Evolutionary conservation across 768 basidiomycete species (phyloP), one percentile per base, ranked within the genome.

Genomic region (Panus rudis): DNA sequence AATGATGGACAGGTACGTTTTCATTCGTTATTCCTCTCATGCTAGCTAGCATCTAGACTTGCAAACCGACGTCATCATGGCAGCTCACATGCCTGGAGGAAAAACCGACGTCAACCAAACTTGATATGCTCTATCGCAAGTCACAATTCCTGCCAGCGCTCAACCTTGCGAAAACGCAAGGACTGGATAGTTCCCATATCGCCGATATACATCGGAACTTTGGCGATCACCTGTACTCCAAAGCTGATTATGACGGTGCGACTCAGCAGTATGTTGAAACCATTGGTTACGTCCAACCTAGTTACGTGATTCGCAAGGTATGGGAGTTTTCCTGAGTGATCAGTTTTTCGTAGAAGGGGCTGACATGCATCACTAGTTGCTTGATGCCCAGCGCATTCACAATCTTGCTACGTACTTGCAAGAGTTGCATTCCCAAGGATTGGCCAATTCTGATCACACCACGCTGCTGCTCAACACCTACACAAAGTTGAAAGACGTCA

Each of bases 291-390:
- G 68, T 96, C 1, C 88, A 92, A 48, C 90, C 93, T 0, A 96
- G 92, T 57, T 96, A 97, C 63, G 92, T 98, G 25, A 92, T 98
- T 39, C 80, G 96, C 52, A 99, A 97, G 76, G 94, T 92, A 55
- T 41, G 61, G 30, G 7, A 6, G 19, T 16, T 38, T 6, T 24
- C 32, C 6, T 17, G 4, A 19, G 17, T 10, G 2, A 23, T 22
- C 14, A 10, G 21, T 32, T 37, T 37, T 6, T 27, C 20, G 21
- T 21, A 6, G 8, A 6, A 19, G 8, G 30, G 10, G 30, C 37
- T 58, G 12, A 54, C 37, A 38, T 19, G 12, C 45, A 17, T 44
- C 22, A 20, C 6, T 46, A 97, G 93, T 98, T 92, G 64, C 79
- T 99, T 27, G 96, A 96, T 51, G 92, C 94, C 0, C 96, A 98